These are phyloP conservation scores for Phytophthora palmivora DNA, from an alignment of 352 stramenopile genomes.

Conservation along the genomic window DNA sequence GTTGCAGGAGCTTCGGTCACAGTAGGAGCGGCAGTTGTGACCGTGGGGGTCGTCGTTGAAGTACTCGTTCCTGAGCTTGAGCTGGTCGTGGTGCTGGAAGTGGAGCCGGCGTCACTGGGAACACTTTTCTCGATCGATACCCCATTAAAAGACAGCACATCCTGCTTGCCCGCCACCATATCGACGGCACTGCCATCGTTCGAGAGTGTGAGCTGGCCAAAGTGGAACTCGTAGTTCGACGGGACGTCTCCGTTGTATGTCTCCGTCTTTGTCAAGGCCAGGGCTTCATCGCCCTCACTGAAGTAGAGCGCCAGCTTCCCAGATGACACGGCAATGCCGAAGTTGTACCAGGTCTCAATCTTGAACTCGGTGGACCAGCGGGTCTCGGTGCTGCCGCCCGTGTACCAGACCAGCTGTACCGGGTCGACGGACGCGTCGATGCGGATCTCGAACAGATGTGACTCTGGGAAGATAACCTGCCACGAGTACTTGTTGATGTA, in stretches of 20 bases:
- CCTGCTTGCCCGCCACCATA: constrained; percentile 55
- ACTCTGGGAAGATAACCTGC: constrained; percentile 71
- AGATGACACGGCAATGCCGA: constrained; percentile 57
- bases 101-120: constrained; percentile 37
- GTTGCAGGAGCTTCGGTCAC: constrained; percentile 13
- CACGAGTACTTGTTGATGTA: constrained; percentile 56
- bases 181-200: constrained; percentile 55
- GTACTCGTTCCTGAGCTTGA: constrained; percentile 17
- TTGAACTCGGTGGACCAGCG: constrained; percentile 64
- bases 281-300: constrained; percentile 49
- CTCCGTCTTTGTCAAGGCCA: constrained; percentile 53
- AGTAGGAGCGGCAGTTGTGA: constrained; percentile 20
- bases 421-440: constrained; percentile 60
- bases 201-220: constrained; percentile 71
- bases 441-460: constrained; percentile 66
- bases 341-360: constrained; percentile 72
- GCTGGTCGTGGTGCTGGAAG: constrained; percentile 14
- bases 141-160: constrained; percentile 75
- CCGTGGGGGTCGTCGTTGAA: constrained; percentile 17
- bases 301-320: constrained; percentile 60
- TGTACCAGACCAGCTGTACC: constrained; percentile 65
- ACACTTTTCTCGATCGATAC: constrained; percentile 60
- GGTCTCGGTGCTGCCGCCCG: constrained; percentile 48
- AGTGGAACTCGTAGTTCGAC: constrained; percentile 67
- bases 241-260: constrained; percentile 31